These are phyloP conservation scores for Annulohypoxylon bovei DNA, from an alignment of 495 filamentous ascomycete genomes.

Conservation along the genomic window DNA sequence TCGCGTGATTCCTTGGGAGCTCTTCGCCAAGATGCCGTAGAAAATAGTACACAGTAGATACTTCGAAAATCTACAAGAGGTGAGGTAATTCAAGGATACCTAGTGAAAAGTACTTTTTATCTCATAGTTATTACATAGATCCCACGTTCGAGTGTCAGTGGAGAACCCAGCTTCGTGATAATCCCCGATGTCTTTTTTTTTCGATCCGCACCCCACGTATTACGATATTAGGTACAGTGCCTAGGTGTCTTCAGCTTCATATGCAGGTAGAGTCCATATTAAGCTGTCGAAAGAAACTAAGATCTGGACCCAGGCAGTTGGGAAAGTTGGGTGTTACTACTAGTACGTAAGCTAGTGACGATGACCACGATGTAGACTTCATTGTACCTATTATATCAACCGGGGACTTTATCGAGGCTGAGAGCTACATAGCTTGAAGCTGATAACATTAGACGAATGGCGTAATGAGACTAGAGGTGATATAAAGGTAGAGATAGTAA, in stretches of 20 bases:
- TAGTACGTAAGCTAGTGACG: neutral
- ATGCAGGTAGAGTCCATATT: neutral
- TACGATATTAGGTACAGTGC: neutral
- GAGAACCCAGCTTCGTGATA: conserved; percentile 7
- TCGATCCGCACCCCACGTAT: neutral
- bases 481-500: neutral
- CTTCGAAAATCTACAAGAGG: neutral
- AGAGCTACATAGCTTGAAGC: conserved; percentile 18
- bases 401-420: conserved; percentile 17
- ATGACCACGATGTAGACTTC: neutral
- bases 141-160: neutral
- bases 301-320: conserved; percentile 32
- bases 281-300: conserved; percentile 4
- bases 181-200: neutral
- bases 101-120: conserved; percentile 13
- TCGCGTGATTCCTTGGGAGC: conserved; percentile 10
- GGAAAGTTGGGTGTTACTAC: conserved; percentile 16
- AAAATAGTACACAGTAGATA: neutral
- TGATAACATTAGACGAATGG: conserved; percentile 23
- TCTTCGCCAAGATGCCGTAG: conserved; percentile 10
- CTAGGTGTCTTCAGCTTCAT: conserved; percentile 9
- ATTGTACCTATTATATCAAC: conserved; percentile 9
- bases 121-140: conserved; percentile 24
- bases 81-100: neutral
- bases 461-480: conserved; percentile 6